Evolutionary conservation across 2,329 filamentous ascomycete genomes (phyloP).

Genomic region (Fusarium lateritium): DNA sequence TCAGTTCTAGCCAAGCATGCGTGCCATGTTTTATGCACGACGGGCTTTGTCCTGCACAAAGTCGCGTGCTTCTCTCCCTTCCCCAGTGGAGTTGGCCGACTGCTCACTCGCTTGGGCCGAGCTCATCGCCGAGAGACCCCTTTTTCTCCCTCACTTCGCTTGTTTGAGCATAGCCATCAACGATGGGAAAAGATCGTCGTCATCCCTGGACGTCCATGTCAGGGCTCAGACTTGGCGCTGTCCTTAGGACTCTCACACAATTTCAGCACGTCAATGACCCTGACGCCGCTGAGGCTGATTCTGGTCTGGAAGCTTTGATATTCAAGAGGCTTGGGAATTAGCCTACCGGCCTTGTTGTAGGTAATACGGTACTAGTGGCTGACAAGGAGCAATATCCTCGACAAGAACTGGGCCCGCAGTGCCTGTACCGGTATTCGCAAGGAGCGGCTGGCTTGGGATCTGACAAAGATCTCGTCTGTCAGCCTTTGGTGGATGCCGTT

Average conservation of each 20-base stretch:
- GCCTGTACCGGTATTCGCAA: slow-evolving; percentile 24
- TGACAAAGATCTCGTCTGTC: slow-evolving; percentile 39
- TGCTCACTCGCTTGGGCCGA: slow-evolving; percentile 35
- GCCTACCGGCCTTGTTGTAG: slow-evolving; percentile 23
- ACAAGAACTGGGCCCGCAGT: slow-evolving; percentile 20
- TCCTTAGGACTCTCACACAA: slow-evolving; percentile 16
- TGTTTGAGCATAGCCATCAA: slow-evolving; percentile 31
- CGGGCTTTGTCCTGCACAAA: slow-evolving; percentile 41
- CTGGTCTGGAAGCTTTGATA: slow-evolving; percentile 27
- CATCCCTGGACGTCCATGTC: slow-evolving; percentile 31
- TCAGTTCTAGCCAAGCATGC: background rate
- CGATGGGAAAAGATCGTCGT: slow-evolving; percentile 39
- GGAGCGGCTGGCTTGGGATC: slow-evolving; percentile 36
- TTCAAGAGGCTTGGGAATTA: slow-evolving; percentile 32
- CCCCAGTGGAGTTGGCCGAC: slow-evolving; percentile 33
- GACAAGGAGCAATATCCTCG: slow-evolving; percentile 30
- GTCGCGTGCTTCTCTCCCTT: slow-evolving; percentile 42
- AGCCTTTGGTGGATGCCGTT: slow-evolving; percentile 5
- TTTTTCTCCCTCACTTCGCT: slow-evolving; percentile 43
- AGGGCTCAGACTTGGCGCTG: slow-evolving; percentile 31
- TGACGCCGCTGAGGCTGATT: slow-evolving; percentile 40
- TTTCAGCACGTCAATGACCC: slow-evolving; percentile 14
- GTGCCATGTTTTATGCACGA: slow-evolving; percentile 38
- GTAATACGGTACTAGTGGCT: slow-evolving; percentile 28
- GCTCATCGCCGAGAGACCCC: slow-evolving; percentile 42